These are phyloP conservation scores for Plenodomus lindquistii DNA, from an alignment of 2,329 filamentous ascomycete species.

Conservation along the genomic window DNA sequence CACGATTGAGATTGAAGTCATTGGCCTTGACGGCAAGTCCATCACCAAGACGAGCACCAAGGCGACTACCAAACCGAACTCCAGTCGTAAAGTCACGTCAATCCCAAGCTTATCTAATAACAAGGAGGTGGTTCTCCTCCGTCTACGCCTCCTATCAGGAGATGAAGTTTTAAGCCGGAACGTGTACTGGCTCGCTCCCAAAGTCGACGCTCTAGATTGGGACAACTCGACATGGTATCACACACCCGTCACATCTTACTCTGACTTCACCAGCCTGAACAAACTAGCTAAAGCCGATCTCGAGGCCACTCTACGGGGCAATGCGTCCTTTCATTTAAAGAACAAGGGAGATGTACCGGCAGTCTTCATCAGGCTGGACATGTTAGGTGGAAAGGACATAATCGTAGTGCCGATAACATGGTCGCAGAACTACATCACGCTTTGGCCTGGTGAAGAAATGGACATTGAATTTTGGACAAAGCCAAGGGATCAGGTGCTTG, in stretches of 20 bases:
- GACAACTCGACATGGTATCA: slow-evolving; percentile 61
- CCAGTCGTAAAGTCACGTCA: slow-evolving; percentile 20
- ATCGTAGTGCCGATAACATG: slow-evolving; percentile 60
- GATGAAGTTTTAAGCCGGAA: slow-evolving; percentile 55
- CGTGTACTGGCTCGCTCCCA: slow-evolving; percentile 61
- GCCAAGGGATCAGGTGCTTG: too few relatives aligned
- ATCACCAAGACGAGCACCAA: slow-evolving; percentile 39
- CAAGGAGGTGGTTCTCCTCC: slow-evolving; percentile 55
- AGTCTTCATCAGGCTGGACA: slow-evolving; percentile 59
- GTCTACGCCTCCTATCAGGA: slow-evolving; percentile 52
- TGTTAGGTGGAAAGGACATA: slow-evolving; percentile 50
- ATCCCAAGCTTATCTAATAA: slow-evolving; percentile 40
- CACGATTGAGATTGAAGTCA: slow-evolving; percentile 54
- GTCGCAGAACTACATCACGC: slow-evolving; percentile 66
- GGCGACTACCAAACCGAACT: slow-evolving; percentile 51
- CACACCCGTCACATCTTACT: slow-evolving; percentile 60
- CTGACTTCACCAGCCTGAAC: slow-evolving; percentile 54
- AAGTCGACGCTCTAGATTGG: slow-evolving; percentile 60
- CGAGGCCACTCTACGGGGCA: not conserved
- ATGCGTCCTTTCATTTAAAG: not conserved
- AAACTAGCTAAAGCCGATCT: slow-evolving; percentile 16
- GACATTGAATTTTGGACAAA: too few relatives aligned
- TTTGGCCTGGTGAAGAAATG: slow-evolving; percentile 61
- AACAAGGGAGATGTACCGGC: slow-evolving; percentile 60
- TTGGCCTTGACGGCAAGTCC: slow-evolving; percentile 53